Base-by-base conservation (phyloP, 2,329 filamentous ascomycete genomes). In the Cyphellophora europaea region DNA sequence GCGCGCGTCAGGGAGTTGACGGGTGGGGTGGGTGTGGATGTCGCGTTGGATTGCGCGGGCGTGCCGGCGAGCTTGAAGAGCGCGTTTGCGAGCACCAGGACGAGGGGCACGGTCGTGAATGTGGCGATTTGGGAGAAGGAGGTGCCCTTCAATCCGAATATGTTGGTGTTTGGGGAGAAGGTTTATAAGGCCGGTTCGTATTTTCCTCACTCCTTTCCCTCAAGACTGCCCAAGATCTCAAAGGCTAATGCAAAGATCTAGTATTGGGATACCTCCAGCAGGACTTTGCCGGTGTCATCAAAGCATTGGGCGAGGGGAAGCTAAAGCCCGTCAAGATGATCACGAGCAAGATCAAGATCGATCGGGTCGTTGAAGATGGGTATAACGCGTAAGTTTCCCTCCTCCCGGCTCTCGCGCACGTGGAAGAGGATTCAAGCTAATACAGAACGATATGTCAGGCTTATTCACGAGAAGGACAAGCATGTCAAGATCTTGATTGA, bases 101-200 rank as follows among this genome's bases (percentile, higher is more conserved):
- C 65, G 0, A 61, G 69, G 21, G 77, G 75, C 0, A 72, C 70
- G 0, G 62, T 81, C 0, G 65, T 80, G 2, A 80, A 80, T 41
- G 66, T 80, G n/a, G 73, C 76, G 0, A 71, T 80, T 3, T 79
- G 73, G 72, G 73, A 77, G 48, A 71, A 65, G 35, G 58, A 59
- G 5, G 62, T 74, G 3, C 60, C 63, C 0, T 66, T 78, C 33
- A 58, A 69, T 19, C 65, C 70, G 1, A 75, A 74, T 43, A 62
- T 66, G 45, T 45, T 76, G 18, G 62, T 74, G 4, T 67, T 69
- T 34, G 61, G 61, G 5, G 72, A 77, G 50, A 66, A 69, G 19
- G 64, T 57, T 21, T 72, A 71, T 46, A 58, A 64, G 5, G 67
- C 66, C 15, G 62, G 65, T 48, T 40, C 40, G 47, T n/a, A n/a